Evolutionary conservation across 352 stramenopile genomes (phyloP), one percentile per base, ranked within the genome.

Genomic region (Pythium coloratum): DNA sequence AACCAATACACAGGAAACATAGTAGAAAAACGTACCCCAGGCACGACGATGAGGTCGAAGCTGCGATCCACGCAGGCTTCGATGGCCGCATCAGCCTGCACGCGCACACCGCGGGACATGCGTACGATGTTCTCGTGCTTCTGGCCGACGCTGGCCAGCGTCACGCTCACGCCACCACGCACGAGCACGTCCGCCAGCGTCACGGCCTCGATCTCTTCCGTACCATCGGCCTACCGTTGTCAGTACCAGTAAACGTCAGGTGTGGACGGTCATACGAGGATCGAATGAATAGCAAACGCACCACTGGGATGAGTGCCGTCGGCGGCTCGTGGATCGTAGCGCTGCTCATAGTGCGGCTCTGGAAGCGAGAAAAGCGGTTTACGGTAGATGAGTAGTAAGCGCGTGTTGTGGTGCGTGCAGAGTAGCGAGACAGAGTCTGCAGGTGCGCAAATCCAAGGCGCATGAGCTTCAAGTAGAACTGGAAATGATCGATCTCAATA

Each of bases 171-270:
- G 34, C 82, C 84, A 24, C 83, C 86, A 55, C 84, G 84, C 44
- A 83, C 79, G 44, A 95, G 73, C 47, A 95, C 84, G 56, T 93
- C 81, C 1, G 84, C 76, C 12, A 95, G 62, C 33, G 84, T 87
- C 56, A 92, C 77, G 24, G 86, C 86, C 69, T 95, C 86, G 64
- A 93, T 92, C 61, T 95, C 86, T 77, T 95, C 86, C 30, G 71
- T 91, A 44, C 81, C 86, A 66, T 93, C 83, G n/a, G 84, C 86
- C 86, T 92, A 44, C 47, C 8, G 44, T 24, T 24, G 20, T 24
- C 20, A 24, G 12, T 14, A 51, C 6, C 44, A 42, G 12, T 20
- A 51, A 24, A 8, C 44, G 44, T 51, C 44, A 51, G 8, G 8
- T 6, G 49, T 1, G 34, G 6, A 32, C 51, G 3, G 67, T 24